Evolutionary conservation across 352 stramenopile genomes (phyloP).

Genomic region (Aphanomyces invadans): DNA sequence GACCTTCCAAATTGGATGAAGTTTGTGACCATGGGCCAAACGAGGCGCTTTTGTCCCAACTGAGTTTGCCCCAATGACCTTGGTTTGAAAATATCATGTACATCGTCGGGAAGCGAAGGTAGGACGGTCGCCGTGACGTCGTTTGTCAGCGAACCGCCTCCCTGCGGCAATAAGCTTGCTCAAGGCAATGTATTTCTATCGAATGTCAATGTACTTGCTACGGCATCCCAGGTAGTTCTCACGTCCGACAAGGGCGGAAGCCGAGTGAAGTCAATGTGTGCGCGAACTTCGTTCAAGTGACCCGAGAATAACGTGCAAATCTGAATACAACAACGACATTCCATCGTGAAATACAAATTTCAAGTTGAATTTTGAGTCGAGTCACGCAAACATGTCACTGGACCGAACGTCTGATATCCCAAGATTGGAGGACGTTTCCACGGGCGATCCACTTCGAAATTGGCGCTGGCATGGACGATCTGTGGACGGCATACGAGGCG

Average conservation of each 20-base stretch:
- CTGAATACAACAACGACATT: not conserved
- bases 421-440: too few relatives aligned
- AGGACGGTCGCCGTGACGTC: not conserved
- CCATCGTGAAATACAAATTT: not conserved
- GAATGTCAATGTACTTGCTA: too few relatives aligned
- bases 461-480: not conserved
- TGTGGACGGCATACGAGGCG: constrained; percentile 31
- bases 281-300: not conserved
- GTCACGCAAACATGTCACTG: not conserved
- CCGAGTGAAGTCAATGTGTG: not conserved
- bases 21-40: not conserved
- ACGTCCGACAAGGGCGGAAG: not conserved
- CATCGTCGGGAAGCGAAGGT: too few relatives aligned
- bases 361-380: not conserved
- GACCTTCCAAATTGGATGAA: not conserved
- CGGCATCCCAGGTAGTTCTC: too few relatives aligned
- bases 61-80: not conserved
- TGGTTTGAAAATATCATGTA: too few relatives aligned
- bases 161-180: too few relatives aligned
- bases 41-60: not conserved
- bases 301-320: not conserved
- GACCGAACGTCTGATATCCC: too few relatives aligned
- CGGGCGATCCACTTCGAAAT: not conserved
- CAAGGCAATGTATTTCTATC: too few relatives aligned
- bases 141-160: too few relatives aligned